Conservation (phyloP, 108 stramenopile genomes). For the Parmales sp. region DNA sequence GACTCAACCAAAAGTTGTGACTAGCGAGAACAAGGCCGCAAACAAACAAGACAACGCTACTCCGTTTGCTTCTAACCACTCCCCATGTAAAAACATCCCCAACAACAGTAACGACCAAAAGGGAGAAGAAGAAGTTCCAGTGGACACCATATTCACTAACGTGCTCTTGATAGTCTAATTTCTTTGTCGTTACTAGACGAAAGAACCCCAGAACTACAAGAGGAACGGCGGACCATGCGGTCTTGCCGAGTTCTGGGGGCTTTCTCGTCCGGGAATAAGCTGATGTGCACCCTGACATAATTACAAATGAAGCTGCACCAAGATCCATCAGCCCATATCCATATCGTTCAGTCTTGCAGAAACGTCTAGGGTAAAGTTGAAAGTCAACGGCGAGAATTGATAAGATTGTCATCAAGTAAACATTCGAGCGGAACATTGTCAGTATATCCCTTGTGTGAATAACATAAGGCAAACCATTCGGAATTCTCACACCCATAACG, state of each 20-base stretch:
- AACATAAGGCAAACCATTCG: too few species aligned
- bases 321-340: slow-evolving; percentile 94
- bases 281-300: slow-evolving; percentile 62
- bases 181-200: slow-evolving; percentile 58
- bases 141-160: slow-evolving; percentile 95
- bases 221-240: slow-evolving; percentile 39
- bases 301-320: slow-evolving; percentile 79
- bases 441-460: too few species aligned
- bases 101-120: slow-evolving; percentile 85
- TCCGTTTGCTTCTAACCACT: too few species aligned
- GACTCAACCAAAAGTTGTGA: too few species aligned
- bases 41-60: too few species aligned
- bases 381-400: slow-evolving; percentile 88
- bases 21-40: too few species aligned
- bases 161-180: slow-evolving; percentile 83
- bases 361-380: slow-evolving; percentile 80
- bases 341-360: slow-evolving; percentile 77
- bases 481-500: too few species aligned
- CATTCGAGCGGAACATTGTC: slow-evolving; percentile 53
- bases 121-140: slow-evolving; percentile 98
- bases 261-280: background rate
- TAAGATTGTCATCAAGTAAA: slow-evolving; percentile 65
- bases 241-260: slow-evolving; percentile 7
- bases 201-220: slow-evolving; percentile 52
- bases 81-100: too few species aligned